phyloP scores from a whole-genome alignment of 306 rosid species.

The Fragaria nilgerrensis region DNA sequence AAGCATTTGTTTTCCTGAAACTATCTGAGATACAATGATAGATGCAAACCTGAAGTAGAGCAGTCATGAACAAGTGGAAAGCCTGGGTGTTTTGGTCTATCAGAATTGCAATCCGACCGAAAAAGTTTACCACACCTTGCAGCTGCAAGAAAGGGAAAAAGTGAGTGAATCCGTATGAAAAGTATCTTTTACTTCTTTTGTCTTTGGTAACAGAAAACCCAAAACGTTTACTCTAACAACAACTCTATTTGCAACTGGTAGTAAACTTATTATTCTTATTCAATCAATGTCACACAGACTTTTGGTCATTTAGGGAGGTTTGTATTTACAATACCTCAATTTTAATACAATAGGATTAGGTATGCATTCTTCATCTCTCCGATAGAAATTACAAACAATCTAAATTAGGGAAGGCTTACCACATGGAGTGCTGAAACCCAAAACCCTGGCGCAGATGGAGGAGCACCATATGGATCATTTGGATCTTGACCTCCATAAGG shows the following conservation, averaged over 20 bases:
- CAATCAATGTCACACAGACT: not conserved
- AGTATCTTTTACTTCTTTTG: not conserved
- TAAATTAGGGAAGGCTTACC: slow-evolving; percentile 54
- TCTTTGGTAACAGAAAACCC: not conserved
- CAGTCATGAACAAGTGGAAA: slow-evolving; percentile 92
- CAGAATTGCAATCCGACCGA: slow-evolving; percentile 92
- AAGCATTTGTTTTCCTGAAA: not conserved
- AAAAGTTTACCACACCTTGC: slow-evolving; percentile 90
- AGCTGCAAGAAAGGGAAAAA: slow-evolving; percentile 45
- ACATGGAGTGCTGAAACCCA: slow-evolving; percentile 84
- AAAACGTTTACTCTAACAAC: not conserved
- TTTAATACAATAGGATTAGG: not conserved
- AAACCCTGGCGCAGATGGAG: slow-evolving; percentile 93
- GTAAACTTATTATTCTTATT: not conserved
- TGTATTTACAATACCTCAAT: not conserved
- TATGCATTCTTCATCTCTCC: slow-evolving; percentile 17
- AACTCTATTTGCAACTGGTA: not conserved
- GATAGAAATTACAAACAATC: slow-evolving; percentile 14
- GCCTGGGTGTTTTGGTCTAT: slow-evolving; percentile 98
- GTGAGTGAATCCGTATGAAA: not conserved
- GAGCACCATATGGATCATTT: slow-evolving; percentile 78
- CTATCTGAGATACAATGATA: not conserved
- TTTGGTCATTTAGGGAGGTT: not conserved
- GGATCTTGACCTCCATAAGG: slow-evolving; percentile 94
- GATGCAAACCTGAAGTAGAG: slow-evolving; percentile 85